Evolutionary conservation across 306 rosid genomes (phyloP).

Genomic region (Styphnolobium japonicum): DNA sequence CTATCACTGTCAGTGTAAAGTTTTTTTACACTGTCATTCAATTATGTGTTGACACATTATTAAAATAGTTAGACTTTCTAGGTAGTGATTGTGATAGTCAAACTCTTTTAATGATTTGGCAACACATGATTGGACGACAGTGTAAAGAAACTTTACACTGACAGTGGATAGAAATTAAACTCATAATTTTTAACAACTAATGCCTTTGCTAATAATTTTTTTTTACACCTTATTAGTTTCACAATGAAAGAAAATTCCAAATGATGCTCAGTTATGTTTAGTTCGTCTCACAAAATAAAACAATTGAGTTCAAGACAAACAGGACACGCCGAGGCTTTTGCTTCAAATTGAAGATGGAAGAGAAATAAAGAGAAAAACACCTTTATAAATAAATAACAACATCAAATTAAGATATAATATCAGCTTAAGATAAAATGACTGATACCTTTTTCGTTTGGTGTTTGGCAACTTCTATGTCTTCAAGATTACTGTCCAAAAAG

Average conservation of each 20-base stretch:
- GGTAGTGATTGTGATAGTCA: no score
- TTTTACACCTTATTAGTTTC: background rate
- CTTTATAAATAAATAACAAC: background rate
- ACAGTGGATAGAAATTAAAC: no score
- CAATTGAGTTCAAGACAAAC: background rate
- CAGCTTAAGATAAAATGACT: background rate
- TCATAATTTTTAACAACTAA: background rate
- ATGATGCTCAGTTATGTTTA: background rate
- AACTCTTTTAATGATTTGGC: no score
- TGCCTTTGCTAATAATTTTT: background rate
- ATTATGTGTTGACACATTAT: no score
- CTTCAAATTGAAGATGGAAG: background rate
- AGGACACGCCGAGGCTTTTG: background rate
- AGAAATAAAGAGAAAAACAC: background rate
- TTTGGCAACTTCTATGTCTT: slow-evolving; percentile 25
- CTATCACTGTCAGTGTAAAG: no score
- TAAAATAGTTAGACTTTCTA: no score
- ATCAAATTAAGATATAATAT: background rate
- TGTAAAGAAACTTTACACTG: no score
- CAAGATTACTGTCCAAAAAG: background rate
- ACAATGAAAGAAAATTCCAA: background rate
- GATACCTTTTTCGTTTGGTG: slow-evolving; percentile 35
- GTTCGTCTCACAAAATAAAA: background rate
- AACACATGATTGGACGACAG: no score
- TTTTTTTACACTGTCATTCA: no score